Conservation (phyloP, 345 rosid genomes). For the Gossypium thurberi region DNA sequence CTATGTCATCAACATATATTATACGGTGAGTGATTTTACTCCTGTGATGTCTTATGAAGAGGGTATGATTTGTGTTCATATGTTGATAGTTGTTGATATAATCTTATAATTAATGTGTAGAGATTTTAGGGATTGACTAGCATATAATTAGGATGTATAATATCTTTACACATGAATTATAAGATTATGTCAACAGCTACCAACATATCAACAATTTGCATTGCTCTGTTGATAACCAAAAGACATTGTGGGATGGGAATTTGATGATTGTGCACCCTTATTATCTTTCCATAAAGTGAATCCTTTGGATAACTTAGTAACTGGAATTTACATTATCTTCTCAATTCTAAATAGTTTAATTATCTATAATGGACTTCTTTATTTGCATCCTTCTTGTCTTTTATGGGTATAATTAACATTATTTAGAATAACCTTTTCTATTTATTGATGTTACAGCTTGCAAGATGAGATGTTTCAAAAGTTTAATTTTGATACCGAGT, state of each 20-base stretch:
- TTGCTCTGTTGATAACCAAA: no score
- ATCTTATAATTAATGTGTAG: no score
- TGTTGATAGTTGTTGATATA: no score
- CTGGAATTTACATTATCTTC: background rate
- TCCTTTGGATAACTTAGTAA: background rate
- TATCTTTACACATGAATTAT: no score
- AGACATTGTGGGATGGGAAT: background rate
- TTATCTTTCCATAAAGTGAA: background rate
- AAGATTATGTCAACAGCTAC: no score
- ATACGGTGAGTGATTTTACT: no score
- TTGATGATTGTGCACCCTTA: background rate
- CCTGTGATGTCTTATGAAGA: no score
- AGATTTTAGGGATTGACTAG: no score
- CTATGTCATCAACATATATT: no score
- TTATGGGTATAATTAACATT: background rate
- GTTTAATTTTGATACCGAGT: conserved; percentile 85
- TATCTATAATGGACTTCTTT: background rate
- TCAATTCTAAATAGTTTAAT: conserved; percentile 6
- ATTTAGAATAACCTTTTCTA: background rate
- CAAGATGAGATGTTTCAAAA: conserved; percentile 98
- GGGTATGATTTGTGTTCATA: no score
- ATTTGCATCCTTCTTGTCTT: background rate
- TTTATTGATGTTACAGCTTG: conserved; percentile 44
- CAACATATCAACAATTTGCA: no score
- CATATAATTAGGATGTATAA: no score